Evolutionary conservation across 2,329 filamentous ascomycete genomes (phyloP), one percentile per base, ranked within the genome.

Genomic region (Sclerotinia sclerotiorum): DNA sequence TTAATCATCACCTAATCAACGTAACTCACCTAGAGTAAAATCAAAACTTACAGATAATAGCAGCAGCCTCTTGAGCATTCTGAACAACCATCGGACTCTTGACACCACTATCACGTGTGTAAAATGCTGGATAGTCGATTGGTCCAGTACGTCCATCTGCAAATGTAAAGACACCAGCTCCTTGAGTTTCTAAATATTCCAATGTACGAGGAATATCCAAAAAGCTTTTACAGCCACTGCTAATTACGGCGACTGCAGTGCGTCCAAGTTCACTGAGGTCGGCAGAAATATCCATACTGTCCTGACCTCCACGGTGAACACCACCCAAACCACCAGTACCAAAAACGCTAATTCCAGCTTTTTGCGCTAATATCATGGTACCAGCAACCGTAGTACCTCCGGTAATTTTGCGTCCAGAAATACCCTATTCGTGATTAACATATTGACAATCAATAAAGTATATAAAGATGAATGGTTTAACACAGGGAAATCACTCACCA

Each of bases 141-240:
- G 84, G 80, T 1, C 88, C 90, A 35, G 81, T 80, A 49, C 92
- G 86, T 1, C 91, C 92, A 79, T 97, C 92, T 32, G 93, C 89
- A 81, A 98, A 99, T 2, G 95, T 98, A 4, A 88, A 91, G 0
- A 97, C 93, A 49, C 90, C 85, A 29, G 93, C 93, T 13, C 91
- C 91, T 76, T 90, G 87, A 0, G 87, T 89, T 78, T 90, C 88
- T 27, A 90, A 82, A 73, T 84, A 84, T 81, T 99, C 95, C 6
- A 99, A 84, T 0, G 95, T 99, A 65, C 92, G 85, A 2, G 91
- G 88, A 69, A 97, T 93, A 77, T 99, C 95, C 49, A 99, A 84
- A 79, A 99, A 98, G 71, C 94, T 95, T 81, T 99, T 99, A 81
- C 93, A 96, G 19, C 95, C 95, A 72, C 91, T 93, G 79, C 90